Percentiles rank a stretch among this genome's conserved stretches.
These are phyloP conservation scores for Symmetrospora coprosmae DNA, from an alignment of 768 basidiomycete species.

Conservation along the genomic window DNA sequence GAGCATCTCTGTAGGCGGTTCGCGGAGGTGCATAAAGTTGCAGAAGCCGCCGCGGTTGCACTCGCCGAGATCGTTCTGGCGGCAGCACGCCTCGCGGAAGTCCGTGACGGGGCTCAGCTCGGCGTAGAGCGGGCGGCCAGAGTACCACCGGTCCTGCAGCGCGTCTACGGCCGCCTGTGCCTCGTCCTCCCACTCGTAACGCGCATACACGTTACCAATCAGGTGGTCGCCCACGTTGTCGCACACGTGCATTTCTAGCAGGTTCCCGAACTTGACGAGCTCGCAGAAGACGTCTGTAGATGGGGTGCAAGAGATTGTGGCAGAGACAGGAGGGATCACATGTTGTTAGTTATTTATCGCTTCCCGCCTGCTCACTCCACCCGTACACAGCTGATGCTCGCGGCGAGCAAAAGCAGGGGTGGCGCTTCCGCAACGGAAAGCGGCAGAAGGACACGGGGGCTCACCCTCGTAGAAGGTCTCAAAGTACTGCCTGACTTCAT, in stretches of 20 bases:
- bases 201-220: conserved; percentile 99
- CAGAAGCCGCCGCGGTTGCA: conserved; percentile 97
- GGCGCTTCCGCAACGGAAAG: too few species aligned
- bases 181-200: conserved; percentile 97
- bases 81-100: conserved; percentile 95
- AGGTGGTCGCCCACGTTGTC: conserved; percentile 96
- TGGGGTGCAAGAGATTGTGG: too few species aligned
- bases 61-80: conserved; percentile 86
- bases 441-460: too few species aligned
- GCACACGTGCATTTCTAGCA: conserved; percentile 92
- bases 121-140: conserved; percentile 91
- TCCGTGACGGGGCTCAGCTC: conserved; percentile 96
- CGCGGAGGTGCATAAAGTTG: conserved; percentile 63
- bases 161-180: conserved; percentile 83
- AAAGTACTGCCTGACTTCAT: conserved; percentile 44
- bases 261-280: conserved; percentile 82
- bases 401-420: too few species aligned
- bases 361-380: too few species aligned
- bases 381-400: too few species aligned
- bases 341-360: too few species aligned
- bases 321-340: background rate
- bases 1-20: conserved; percentile 26
- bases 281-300: conserved; percentile 43
- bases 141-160: conserved; percentile 95
- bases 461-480: conserved; percentile 39